phyloP scores from a whole-genome alignment of 176 grass and related monocot species.

The Ampelocalamus luodianensis region DNA sequence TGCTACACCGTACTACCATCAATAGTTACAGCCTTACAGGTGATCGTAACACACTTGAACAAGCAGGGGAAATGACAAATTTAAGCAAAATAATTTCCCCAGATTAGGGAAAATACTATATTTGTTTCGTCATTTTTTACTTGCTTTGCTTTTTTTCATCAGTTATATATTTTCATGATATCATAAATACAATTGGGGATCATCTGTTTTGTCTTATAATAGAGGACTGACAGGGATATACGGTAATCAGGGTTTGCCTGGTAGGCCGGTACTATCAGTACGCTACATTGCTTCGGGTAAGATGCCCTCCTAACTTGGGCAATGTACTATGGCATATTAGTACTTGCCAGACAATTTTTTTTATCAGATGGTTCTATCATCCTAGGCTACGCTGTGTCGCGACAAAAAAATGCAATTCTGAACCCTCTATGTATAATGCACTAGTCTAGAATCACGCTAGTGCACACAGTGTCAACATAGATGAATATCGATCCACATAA shows the following conservation, averaged over 20 bases:
- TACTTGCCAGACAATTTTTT: neutral
- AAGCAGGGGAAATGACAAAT: neutral
- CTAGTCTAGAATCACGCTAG: no score
- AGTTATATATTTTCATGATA: neutral
- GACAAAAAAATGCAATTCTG: no score
- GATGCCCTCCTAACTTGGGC: neutral
- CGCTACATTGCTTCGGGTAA: neutral
- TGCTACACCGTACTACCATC: neutral
- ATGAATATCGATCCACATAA: no score
- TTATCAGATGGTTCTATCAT: neutral
- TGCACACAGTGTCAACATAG: no score
- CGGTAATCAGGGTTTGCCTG: neutral
- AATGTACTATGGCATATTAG: neutral
- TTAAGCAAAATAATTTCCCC: neutral
- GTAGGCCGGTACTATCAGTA: neutral
- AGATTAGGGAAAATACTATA: neutral
- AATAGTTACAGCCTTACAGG: constrained; percentile 5
- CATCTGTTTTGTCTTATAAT: neutral
- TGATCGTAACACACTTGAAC: neutral
- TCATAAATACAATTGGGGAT: neutral
- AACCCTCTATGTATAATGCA: no score
- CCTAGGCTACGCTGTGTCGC: neutral
- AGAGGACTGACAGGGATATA: neutral
- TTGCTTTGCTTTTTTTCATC: neutral
- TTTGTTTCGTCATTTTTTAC: neutral